Conservation (phyloP, 208 protist species). For the Novymonas esmeraldas region DNA sequence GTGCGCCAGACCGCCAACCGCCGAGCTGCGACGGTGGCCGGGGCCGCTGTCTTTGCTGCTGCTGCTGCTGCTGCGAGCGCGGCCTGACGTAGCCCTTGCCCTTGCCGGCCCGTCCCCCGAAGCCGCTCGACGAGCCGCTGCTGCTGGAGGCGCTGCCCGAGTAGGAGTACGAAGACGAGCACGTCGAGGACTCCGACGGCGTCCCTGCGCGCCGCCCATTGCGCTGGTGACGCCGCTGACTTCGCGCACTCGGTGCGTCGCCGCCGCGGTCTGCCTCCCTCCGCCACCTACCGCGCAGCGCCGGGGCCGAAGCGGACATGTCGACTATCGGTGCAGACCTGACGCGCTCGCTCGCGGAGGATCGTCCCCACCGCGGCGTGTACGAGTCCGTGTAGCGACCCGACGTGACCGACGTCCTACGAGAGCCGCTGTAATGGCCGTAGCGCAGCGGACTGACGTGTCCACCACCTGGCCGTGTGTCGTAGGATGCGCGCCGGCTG, state of each 20-base stretch:
- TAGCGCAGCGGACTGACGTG: conserved; percentile 12
- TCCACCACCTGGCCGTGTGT: neutral
- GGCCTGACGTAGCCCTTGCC: neutral
- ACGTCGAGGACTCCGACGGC: conserved; percentile 9
- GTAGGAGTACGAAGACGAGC: conserved; percentile 32
- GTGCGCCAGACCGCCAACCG: neutral
- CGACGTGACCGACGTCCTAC: neutral
- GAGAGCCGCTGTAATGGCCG: neutral
- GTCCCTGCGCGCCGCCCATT: neutral
- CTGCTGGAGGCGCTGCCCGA: conserved; percentile 9
- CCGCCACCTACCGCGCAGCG: neutral
- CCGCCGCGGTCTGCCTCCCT: neutral
- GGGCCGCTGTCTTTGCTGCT: neutral
- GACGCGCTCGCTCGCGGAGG: neutral
- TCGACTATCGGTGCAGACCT: neutral
- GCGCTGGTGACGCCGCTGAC: neutral
- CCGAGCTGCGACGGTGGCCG: neutral
- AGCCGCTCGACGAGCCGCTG: neutral
- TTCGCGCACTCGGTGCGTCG: neutral
- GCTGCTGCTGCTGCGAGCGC: neutral
- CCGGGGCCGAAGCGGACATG: too few species aligned
- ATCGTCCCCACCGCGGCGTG: neutral
- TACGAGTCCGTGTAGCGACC: neutral
- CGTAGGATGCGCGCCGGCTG: neutral
- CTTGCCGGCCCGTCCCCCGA: neutral